These are phyloP conservation scores for Neocucurbitaria cava DNA, from an alignment of 2,329 filamentous ascomycete genomes.

Conservation along the genomic window DNA sequence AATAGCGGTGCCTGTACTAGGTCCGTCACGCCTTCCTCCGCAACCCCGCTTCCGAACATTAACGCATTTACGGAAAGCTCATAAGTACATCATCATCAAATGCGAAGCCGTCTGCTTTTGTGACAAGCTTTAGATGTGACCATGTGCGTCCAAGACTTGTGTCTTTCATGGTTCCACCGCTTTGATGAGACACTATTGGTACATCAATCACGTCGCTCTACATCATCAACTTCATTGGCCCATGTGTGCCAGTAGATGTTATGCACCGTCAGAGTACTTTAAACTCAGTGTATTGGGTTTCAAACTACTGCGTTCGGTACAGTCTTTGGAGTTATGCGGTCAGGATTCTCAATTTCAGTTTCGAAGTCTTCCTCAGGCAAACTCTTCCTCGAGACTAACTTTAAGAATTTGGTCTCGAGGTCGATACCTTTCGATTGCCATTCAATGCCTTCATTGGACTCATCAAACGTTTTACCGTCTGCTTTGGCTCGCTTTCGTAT, in stretches of 20 bases:
- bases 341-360: not conserved
- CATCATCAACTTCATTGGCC: too few species aligned
- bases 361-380: not conserved
- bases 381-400: slow-evolving; percentile 4
- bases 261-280: too few species aligned
- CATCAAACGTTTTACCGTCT: slow-evolving; percentile 51
- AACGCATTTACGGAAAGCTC: not conserved
- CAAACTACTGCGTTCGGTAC: slow-evolving; percentile 35
- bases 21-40: not conserved
- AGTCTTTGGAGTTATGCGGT: slow-evolving; percentile 13
- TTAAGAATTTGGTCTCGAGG: slow-evolving; percentile 17
- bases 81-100: too few species aligned
- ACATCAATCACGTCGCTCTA: too few species aligned
- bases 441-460: slow-evolving; percentile 54
- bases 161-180: too few species aligned
- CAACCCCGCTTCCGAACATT: not conserved
- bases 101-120: too few species aligned
- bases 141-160: too few species aligned
- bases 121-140: too few species aligned
- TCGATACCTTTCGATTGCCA: slow-evolving; percentile 34
- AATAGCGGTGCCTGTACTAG: too few species aligned
- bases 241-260: too few species aligned
- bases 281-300: slow-evolving; percentile 28
- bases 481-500: slow-evolving; percentile 56
- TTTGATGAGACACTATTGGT: too few species aligned